phyloP scores from a whole-genome alignment of 768 basidiomycete species.

The Russula virescens region DNA sequence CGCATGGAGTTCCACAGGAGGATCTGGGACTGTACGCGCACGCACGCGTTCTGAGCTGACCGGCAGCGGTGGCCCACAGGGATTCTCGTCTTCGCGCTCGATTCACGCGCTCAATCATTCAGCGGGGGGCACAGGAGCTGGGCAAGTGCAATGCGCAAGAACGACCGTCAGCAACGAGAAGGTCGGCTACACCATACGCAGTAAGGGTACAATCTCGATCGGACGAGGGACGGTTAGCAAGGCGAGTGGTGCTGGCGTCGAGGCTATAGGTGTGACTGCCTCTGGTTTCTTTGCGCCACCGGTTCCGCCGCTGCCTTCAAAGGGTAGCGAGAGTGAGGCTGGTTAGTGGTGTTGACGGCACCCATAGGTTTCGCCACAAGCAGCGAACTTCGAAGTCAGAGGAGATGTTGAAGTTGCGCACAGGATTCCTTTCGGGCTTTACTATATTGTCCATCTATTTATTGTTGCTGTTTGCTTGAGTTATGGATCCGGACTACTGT shows the following conservation, averaged over 20 bases:
- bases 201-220: slow-evolving; percentile 56
- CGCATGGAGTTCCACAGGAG: slow-evolving; percentile 32
- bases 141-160: slow-evolving; percentile 40
- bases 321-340: slow-evolving; percentile 3
- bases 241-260: slow-evolving; percentile 65
- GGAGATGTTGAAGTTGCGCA: neutral
- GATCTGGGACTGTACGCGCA: slow-evolving; percentile 33
- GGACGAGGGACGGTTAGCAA: slow-evolving; percentile 59
- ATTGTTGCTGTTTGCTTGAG: neutral
- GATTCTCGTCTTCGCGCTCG: slow-evolving; percentile 30
- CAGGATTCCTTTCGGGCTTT: no score
- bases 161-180: slow-evolving; percentile 68
- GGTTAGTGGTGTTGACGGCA: neutral
- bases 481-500: no score
- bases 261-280: slow-evolving; percentile 70
- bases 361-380: neutral
- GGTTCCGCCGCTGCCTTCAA: slow-evolving; percentile 2
- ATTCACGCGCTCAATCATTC: slow-evolving; percentile 32
- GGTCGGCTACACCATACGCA: slow-evolving; percentile 30
- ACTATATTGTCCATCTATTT: neutral
- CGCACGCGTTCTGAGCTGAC: slow-evolving; percentile 38
- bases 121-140: slow-evolving; percentile 27
- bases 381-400: neutral
- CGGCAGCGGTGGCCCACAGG: slow-evolving; percentile 18
- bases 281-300: slow-evolving; percentile 61